Evolutionary conservation across 208 protist genomes (phyloP).

Genomic region (Leishmania major): DNA sequence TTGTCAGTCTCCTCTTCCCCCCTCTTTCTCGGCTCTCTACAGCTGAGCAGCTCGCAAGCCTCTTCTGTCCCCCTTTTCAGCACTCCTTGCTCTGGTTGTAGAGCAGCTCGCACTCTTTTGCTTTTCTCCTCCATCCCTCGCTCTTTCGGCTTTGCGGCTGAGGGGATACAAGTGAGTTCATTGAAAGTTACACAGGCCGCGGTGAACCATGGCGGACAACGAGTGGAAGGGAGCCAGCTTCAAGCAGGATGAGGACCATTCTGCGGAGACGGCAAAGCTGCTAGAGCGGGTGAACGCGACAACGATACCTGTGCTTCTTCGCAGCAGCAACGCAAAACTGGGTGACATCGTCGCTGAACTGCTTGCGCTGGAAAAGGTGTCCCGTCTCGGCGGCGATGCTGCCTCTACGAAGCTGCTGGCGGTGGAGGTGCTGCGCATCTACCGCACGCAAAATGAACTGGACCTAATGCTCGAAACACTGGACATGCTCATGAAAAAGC

Average conservation of each 20-base stretch:
- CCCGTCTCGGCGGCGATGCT: conserved; percentile 81
- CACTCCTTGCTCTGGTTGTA: not conserved
- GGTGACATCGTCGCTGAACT: conserved; percentile 87
- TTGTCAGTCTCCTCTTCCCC: not conserved
- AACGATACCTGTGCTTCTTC: conserved; percentile 72
- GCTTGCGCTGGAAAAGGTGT: conserved; percentile 90
- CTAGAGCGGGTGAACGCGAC: conserved; percentile 82
- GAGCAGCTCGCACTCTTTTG: conserved; percentile 3
- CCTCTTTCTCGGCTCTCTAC: not conserved
- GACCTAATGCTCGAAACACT: conserved; percentile 85
- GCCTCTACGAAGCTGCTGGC: conserved; percentile 81
- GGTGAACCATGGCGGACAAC: conserved; percentile 54
- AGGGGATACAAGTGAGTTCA: not conserved
- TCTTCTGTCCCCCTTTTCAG: not conserved
- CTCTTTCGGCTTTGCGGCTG: conserved; percentile 2
- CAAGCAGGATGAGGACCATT: conserved; percentile 89
- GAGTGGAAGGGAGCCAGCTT: conserved; percentile 91
- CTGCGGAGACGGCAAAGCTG: conserved; percentile 53
- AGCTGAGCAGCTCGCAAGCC: not conserved
- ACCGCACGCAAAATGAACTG: conserved; percentile 81
- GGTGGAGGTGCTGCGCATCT: conserved; percentile 90
- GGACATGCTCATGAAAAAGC: conserved; percentile 92
- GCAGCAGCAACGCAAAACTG: conserved; percentile 55
- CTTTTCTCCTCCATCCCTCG: not conserved
- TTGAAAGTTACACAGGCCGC: not conserved